These are phyloP conservation scores for Pelargonium nanum DNA, from an alignment of 345 rosid genomes.

Conservation along the genomic window DNA sequence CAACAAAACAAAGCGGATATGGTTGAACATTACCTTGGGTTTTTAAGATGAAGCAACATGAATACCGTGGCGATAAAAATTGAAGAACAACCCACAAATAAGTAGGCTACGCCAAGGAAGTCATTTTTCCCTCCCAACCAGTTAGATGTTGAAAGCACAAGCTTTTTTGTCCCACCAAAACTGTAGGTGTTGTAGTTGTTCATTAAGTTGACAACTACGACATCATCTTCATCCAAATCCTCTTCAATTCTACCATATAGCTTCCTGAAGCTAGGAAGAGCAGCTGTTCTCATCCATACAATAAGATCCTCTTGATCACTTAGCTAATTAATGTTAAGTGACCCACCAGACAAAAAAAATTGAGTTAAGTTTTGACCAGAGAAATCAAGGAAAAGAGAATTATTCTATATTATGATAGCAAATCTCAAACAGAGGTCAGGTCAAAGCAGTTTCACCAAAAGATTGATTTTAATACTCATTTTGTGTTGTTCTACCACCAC, in stretches of 20 bases:
- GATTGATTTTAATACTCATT: no score
- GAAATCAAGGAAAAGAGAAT: background rate
- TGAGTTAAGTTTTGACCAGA: slow-evolving; percentile 6
- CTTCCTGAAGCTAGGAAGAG: slow-evolving; percentile 72
- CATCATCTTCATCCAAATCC: slow-evolving; percentile 49
- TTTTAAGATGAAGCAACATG: slow-evolving; percentile 55
- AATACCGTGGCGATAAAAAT: slow-evolving; percentile 47
- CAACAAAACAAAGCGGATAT: background rate
- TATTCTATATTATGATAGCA: no score
- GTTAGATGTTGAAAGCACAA: slow-evolving; percentile 63
- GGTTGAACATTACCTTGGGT: slow-evolving; percentile 32
- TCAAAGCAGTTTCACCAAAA: no score
- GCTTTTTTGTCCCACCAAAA: slow-evolving; percentile 70
- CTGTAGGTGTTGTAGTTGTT: slow-evolving; percentile 80
- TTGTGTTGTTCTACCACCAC: no score
- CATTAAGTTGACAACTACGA: slow-evolving; percentile 39
- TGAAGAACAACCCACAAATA: slow-evolving; percentile 56
- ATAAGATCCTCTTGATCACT: slow-evolving; percentile 80
- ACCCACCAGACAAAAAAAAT: slow-evolving; percentile 9
- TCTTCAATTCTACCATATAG: slow-evolving; percentile 73
- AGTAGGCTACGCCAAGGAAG: slow-evolving; percentile 59
- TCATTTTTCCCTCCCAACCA: slow-evolving; percentile 84
- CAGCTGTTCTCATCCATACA: slow-evolving; percentile 82
- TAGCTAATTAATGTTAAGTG: slow-evolving; percentile 29
- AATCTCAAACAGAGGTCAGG: background rate